phyloP scores from a whole-genome alignment of 2,329 filamentous ascomycete species.

The Diaporthe sp. region DNA sequence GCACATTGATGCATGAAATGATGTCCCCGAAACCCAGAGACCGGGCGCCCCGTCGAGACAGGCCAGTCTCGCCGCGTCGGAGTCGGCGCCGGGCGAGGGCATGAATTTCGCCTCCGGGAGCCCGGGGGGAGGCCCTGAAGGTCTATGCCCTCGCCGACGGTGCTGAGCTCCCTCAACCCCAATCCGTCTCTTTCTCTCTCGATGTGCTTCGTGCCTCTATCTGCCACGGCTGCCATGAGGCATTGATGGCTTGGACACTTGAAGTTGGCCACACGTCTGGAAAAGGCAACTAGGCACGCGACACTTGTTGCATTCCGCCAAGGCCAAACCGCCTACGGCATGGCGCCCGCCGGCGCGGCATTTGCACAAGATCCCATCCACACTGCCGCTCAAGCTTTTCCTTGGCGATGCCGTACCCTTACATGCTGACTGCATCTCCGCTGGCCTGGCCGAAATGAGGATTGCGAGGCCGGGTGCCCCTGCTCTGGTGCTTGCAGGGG shows the following conservation, averaged over 20 bases:
- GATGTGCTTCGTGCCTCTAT: not conserved
- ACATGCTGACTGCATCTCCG: conserved; percentile 5
- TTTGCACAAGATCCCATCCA: not conserved
- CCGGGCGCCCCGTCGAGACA: not conserved
- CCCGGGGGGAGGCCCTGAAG: not conserved
- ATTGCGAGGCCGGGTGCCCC: conserved; percentile 9
- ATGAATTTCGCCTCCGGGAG: not conserved
- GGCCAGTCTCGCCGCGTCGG: not conserved
- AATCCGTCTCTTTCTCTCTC: not conserved
- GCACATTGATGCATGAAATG: conserved; percentile 10
- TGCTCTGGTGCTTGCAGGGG: not conserved
- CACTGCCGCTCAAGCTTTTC: conserved; percentile 11
- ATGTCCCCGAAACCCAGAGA: not conserved
- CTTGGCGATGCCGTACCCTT: conserved; percentile 15
- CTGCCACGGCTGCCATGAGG: not conserved
- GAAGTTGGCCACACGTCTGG: not conserved
- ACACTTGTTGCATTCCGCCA: conserved; percentile 23
- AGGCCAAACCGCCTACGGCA: conserved; percentile 3
- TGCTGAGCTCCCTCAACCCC: not conserved
- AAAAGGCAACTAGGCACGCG: conserved; percentile 1
- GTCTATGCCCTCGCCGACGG: not conserved
- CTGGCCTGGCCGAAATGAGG: not conserved
- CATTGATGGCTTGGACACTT: not conserved
- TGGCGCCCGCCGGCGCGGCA: conserved; percentile 12
- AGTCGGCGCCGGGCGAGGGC: not conserved